A percentile compares a stretch with the other conserved stretches of the same genome.
phyloP scores from a whole-genome alignment of 176 grass and related monocot species.

The Musa itinerans region DNA sequence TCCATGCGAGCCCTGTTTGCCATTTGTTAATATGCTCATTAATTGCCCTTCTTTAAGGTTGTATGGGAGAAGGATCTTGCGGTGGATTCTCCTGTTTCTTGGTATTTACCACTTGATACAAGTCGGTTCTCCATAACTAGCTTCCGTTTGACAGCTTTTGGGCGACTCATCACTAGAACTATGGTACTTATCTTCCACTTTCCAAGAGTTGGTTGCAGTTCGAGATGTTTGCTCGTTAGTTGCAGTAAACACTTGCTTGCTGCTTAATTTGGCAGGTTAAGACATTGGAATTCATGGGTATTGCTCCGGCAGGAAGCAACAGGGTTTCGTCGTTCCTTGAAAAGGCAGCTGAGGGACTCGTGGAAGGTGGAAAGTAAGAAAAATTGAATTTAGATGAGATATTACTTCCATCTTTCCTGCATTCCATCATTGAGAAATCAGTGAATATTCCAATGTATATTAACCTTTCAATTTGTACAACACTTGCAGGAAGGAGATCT shows the following conservation, averaged over 20 bases:
- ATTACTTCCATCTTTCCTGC: background rate
- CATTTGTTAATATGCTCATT: background rate
- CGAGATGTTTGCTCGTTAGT: background rate
- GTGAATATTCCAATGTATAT: background rate
- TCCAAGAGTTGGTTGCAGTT: conserved; percentile 1
- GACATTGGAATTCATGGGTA: conserved; percentile 55
- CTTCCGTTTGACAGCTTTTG: conserved; percentile 76
- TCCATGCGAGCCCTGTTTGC: background rate
- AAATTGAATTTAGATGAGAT: background rate
- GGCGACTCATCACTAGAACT: conserved; percentile 64
- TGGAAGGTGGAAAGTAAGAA: conserved; percentile 87
- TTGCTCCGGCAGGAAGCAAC: conserved; percentile 72
- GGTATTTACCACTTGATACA: conserved; percentile 87
- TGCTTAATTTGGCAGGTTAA: conserved; percentile 53
- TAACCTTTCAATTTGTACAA: background rate
- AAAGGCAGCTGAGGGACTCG: conserved; percentile 81
- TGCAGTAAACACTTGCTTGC: conserved; percentile 12
- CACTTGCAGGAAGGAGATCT: conserved; percentile 73
- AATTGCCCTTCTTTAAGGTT: conserved; percentile 44
- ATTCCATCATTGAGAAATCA: background rate
- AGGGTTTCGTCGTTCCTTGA: conserved; percentile 78
- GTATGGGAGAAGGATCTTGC: conserved; percentile 85
- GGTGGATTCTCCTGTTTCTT: conserved; percentile 70
- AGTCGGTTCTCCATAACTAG: conserved; percentile 75
- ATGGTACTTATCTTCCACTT: conserved; percentile 38